Conservation (phyloP, 2,329 filamentous ascomycete genomes). For the Aspergillus fumigatus region DNA sequence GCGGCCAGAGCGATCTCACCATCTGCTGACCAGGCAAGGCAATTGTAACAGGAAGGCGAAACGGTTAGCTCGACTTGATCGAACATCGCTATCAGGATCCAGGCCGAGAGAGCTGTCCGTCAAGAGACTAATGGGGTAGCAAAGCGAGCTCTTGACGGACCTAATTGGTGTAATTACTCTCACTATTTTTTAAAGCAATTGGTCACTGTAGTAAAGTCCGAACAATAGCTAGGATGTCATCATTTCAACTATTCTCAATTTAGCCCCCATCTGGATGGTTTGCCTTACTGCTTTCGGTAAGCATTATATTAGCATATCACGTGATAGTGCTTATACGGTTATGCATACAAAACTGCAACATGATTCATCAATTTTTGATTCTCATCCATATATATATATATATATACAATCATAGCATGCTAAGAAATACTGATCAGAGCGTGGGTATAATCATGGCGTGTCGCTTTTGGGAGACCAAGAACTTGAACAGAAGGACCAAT, state of each 20-base stretch:
- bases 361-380: not conserved
- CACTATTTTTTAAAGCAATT: not conserved
- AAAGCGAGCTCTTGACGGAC: not conserved
- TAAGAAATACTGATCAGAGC: not conserved
- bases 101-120: not conserved
- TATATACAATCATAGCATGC: not conserved
- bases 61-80: slow-evolving; percentile 36
- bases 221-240: not conserved
- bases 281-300: not conserved
- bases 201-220: not conserved
- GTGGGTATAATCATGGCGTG: slow-evolving; percentile 4
- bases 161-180: not conserved
- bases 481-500: not conserved
- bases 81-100: slow-evolving; percentile 18
- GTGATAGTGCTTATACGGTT: not conserved
- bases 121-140: not conserved
- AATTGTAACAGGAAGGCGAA: slow-evolving; percentile 50
- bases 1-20: slow-evolving; percentile 55
- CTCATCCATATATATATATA: not conserved
- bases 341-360: not conserved
- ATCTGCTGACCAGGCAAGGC: slow-evolving; percentile 57
- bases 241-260: not conserved
- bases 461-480: not conserved
- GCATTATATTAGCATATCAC: not conserved
- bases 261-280: not conserved